These are phyloP conservation scores for Trichoderma cornu-damae DNA, from an alignment of 2,329 filamentous ascomycete species.

Conservation along the genomic window DNA sequence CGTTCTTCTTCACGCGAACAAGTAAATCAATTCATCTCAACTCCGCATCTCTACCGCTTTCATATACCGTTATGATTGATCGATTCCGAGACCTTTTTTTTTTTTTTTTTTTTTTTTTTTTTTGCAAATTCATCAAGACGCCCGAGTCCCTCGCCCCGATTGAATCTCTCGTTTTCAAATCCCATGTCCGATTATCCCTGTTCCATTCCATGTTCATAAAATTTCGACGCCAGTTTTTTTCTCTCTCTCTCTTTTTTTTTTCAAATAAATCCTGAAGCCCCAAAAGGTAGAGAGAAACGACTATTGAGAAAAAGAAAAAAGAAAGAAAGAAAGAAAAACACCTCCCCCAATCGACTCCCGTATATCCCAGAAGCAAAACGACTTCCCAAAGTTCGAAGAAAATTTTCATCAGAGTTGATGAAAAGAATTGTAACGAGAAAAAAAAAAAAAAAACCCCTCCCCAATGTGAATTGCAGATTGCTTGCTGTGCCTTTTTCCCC, in stretches of 20 bases:
- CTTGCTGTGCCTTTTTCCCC: background rate
- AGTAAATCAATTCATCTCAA: too few species aligned
- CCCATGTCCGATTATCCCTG: background rate
- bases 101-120: too few species aligned
- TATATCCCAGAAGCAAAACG: background rate
- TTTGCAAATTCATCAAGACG: too few species aligned
- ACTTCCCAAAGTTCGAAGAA: background rate
- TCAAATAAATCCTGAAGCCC: background rate
- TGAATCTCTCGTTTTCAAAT: too few species aligned
- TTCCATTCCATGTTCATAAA: background rate
- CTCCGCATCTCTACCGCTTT: too few species aligned
- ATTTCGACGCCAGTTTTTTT: background rate
- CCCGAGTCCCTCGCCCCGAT: too few species aligned
- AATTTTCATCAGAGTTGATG: background rate
- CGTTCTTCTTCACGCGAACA: too few species aligned
- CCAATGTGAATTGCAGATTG: background rate
- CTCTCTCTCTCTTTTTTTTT: too few species aligned
- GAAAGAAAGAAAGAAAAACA: background rate
- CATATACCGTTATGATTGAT: too few species aligned
- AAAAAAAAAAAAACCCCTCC: too few species aligned
- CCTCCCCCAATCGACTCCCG: too few species aligned
- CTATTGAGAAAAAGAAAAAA: background rate
- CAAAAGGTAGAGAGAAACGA: background rate
- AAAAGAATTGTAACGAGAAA: background rate
- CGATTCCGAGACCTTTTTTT: too few species aligned